Evolutionary conservation across 1,284 basidiomycete species (phyloP).

Genomic region (Fomitopsis palustris): DNA sequence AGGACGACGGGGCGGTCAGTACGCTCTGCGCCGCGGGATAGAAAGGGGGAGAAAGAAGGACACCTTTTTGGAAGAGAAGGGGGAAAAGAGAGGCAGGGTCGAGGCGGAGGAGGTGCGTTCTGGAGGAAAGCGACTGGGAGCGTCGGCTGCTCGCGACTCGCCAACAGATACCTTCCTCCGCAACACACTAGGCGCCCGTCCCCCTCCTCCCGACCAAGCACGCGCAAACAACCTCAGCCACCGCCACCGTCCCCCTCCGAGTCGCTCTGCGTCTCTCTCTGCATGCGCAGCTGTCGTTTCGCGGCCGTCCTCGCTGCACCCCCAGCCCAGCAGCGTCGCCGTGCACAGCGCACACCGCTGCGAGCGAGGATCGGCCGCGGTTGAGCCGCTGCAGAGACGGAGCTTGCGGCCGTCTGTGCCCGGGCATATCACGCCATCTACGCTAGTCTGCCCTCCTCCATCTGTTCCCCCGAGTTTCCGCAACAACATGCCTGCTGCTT

Average conservation of each 20-base stretch:
- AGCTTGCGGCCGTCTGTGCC: background rate
- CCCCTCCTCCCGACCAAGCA: background rate
- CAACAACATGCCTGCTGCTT: background rate
- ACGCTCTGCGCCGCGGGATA: too few relatives aligned
- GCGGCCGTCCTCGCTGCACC: background rate
- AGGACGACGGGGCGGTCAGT: background rate
- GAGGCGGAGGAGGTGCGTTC: background rate
- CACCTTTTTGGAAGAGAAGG: constrained; percentile 3
- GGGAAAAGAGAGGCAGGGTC: background rate
- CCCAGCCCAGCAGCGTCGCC: background rate
- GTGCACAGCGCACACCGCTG: background rate
- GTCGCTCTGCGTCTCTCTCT: background rate
- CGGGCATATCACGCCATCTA: background rate
- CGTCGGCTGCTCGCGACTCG: background rate
- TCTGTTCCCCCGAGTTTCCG: background rate
- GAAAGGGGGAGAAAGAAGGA: background rate
- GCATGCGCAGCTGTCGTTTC: too few relatives aligned
- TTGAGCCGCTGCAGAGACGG: background rate
- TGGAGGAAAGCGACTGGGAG: background rate
- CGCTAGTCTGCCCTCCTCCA: background rate
- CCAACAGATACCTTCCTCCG: background rate
- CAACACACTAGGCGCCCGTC: background rate
- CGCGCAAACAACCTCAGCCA: constrained; percentile 1
- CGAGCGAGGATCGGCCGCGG: background rate
- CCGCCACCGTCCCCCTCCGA: background rate